Base-by-base conservation (phyloP, 75 land plant genomes). In the Ceratopteris richardii region DNA sequence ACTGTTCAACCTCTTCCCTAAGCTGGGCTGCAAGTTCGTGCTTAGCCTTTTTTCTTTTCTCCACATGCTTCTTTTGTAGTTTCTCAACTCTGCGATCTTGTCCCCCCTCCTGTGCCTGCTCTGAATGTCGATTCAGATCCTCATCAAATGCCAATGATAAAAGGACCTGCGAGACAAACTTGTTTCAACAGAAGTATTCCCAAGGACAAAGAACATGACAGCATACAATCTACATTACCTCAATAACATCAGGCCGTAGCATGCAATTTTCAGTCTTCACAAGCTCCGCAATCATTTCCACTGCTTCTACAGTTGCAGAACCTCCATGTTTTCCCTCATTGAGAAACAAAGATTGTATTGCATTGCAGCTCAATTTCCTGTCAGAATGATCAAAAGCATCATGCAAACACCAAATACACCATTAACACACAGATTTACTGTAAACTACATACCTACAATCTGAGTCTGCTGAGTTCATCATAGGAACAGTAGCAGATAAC, bases 271-370 rank as follows among this genome's bases (percentile, higher is more conserved):
- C 54, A 10, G 37, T 27, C 64, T 87, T 95, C 26, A 95, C 97
- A 59, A 71, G 77, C 62, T 84, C 73, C 54, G 99, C 83, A 68
- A 95, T 87, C 62, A 87, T 58, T 56, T 73, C 77, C 51, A 87
- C 99, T 65, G 97, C 99, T 70, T 90, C 87, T 12, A 84, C 77
- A 59, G 99, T 95, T 20, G 88, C 97, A 67, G 82, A 86, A 48
- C 97, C 99, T 31, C 92, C 82, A 80, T 95, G 97, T 58, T 90
- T 95, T 28, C 88, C 82, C 65, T 90, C 92, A 66, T 82, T 72
- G 18, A 63, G 52, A 68, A 95, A 90, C 43, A 95, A 54, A 36
- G 86, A 82, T 58, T 77, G 79, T 23, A 95, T 46, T 19, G 97
- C 75, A 44, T 68, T 52, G 66, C 80, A 82, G 47, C 80, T 78